phyloP scores from a whole-genome alignment of 805 yeast genomes.

The Nakazawaea ambrosiae region DNA sequence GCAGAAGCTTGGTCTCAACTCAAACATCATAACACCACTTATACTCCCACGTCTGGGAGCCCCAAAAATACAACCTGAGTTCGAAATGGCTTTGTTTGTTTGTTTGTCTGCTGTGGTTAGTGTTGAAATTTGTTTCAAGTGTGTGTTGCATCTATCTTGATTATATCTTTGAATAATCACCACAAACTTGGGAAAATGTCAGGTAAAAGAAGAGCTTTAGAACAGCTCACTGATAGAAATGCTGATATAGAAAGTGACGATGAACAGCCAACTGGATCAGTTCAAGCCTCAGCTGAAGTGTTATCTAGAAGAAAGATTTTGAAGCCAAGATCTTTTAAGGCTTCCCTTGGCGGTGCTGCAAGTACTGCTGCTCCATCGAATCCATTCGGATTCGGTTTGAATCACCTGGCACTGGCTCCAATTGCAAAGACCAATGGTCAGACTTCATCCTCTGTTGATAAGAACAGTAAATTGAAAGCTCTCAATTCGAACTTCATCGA shows the following conservation, averaged over 20 bases:
- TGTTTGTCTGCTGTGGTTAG: no score
- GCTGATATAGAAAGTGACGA: slow-evolving; percentile 32
- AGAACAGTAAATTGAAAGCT: slow-evolving; percentile 50
- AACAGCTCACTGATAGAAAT: slow-evolving; percentile 47
- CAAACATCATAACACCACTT: no score
- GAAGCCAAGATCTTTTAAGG: slow-evolving; percentile 11
- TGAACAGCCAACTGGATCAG: slow-evolving; percentile 14
- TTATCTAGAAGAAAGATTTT: slow-evolving; percentile 61
- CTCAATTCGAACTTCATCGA: slow-evolving; percentile 54
- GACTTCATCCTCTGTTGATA: slow-evolving; percentile 19
- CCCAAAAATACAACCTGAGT: no score
- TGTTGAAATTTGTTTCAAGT: no score
- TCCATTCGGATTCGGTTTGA: no score
- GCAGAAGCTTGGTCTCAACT: no score
- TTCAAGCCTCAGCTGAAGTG: slow-evolving; percentile 51
- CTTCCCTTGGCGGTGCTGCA: not conserved
- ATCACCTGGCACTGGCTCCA: no score
- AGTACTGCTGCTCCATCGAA: not conserved
- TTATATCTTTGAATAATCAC: no score
- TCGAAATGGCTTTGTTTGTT: no score
- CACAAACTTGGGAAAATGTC: no score
- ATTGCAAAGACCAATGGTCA: slow-evolving; percentile 10
- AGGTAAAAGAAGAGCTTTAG: slow-evolving; percentile 57
- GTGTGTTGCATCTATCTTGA: no score
- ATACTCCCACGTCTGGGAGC: no score